Evolutionary conservation across 2,329 filamentous ascomycete species (phyloP).

Genomic region (Arthrobotrys sphaeroides): DNA sequence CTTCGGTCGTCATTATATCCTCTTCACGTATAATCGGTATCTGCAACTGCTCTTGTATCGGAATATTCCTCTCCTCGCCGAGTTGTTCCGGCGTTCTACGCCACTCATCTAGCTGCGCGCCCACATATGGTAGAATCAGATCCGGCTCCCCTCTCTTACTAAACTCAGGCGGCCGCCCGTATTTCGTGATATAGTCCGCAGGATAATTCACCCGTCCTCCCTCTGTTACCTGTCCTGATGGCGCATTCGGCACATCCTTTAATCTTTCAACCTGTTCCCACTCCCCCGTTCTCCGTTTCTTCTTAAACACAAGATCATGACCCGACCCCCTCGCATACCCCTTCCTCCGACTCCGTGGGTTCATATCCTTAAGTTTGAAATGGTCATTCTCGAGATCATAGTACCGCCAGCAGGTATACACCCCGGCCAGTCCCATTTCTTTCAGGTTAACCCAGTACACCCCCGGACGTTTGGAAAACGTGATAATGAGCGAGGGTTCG

Average conservation of each 20-base stretch:
- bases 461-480: neutral
- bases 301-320: constrained; percentile 11
- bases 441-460: constrained; percentile 23
- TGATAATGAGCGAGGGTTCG: constrained; percentile 6
- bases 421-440: neutral
- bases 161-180: neutral
- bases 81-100: neutral
- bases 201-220: neutral
- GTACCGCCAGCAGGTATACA: constrained; percentile 12
- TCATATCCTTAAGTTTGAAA: neutral
- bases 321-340: neutral
- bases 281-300: neutral
- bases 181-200: neutral
- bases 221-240: neutral
- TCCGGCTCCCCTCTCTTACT: neutral
- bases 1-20: neutral
- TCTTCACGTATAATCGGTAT: neutral
- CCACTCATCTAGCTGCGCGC: neutral
- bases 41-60: neutral
- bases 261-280: neutral
- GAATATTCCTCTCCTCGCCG: neutral
- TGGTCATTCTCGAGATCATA: constrained; percentile 6
- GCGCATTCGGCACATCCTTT: constrained; percentile 4
- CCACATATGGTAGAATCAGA: neutral
- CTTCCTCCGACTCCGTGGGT: neutral